A percentile compares a stretch with the other conserved stretches of the same genome.
Evolutionary conservation across 2,329 filamentous ascomycete species (phyloP).

Genomic region (Colletotrichum cereale): DNA sequence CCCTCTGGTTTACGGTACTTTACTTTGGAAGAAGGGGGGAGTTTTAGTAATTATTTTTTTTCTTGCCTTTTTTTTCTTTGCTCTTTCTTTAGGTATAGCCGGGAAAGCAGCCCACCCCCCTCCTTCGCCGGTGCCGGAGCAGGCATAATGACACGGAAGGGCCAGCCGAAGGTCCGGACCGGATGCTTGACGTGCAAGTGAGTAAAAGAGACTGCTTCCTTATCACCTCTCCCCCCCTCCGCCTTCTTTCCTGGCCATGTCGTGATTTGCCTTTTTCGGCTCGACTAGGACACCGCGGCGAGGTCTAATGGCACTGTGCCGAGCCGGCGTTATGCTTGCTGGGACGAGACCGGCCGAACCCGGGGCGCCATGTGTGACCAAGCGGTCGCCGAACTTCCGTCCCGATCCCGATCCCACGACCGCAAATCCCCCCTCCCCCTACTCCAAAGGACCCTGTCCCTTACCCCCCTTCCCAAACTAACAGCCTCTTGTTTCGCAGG

Average conservation of each 20-base stretch:
- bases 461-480: background rate
- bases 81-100: background rate
- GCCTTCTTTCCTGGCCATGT: background rate
- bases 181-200: constrained; percentile 69
- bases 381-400: constrained; percentile 4
- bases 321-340: background rate
- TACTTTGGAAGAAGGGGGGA: background rate
- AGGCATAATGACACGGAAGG: constrained; percentile 35
- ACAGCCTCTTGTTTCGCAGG: constrained; percentile 46
- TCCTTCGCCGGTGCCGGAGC: background rate
- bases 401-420: background rate
- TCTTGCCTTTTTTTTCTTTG: background rate
- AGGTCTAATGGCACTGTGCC: background rate
- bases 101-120: no score
- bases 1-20: background rate
- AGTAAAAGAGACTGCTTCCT: constrained; percentile 42
- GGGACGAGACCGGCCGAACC: constrained; percentile 6
- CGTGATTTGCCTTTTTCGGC: background rate
- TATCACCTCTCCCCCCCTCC: background rate
- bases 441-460: background rate
- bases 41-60: background rate
- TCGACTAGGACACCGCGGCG: background rate
- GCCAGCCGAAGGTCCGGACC: constrained; percentile 56
- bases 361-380: constrained; percentile 11
- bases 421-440: background rate